These are phyloP conservation scores for Sarcodon aspratus DNA, from an alignment of 768 basidiomycete species.

Conservation along the genomic window DNA sequence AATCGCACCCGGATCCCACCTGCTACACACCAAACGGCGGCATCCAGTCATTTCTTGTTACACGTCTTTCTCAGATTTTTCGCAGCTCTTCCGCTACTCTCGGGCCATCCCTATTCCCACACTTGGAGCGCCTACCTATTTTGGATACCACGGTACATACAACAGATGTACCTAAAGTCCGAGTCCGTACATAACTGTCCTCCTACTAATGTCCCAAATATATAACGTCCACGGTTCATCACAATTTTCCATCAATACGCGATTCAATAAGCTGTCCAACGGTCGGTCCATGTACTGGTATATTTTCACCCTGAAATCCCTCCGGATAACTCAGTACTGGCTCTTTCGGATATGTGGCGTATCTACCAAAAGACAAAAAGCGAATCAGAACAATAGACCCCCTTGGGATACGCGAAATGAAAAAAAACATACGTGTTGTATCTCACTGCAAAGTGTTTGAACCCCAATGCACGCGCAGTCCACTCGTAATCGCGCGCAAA, in stretches of 20 bases:
- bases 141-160: too few relatives aligned
- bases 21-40: too few relatives aligned
- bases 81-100: too few relatives aligned
- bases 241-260: slow-evolving; percentile 30
- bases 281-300: slow-evolving; percentile 58
- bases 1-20: too few relatives aligned
- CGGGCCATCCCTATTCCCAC: too few relatives aligned
- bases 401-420: background rate
- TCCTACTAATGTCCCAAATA: too few relatives aligned
- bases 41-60: too few relatives aligned
- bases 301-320: slow-evolving; percentile 69
- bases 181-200: too few relatives aligned
- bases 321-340: slow-evolving; percentile 63
- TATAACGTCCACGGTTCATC: background rate
- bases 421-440: slow-evolving; percentile 50
- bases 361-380: slow-evolving; percentile 8
- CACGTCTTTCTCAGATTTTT: too few relatives aligned
- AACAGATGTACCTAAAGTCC: too few relatives aligned
- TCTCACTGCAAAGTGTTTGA: slow-evolving; percentile 71
- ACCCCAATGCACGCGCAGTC: slow-evolving; percentile 62
- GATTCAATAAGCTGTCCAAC: slow-evolving; percentile 66
- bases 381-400: background rate
- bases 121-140: too few relatives aligned
- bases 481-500: slow-evolving; percentile 85
- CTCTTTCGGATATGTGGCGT: slow-evolving; percentile 31